A percentile compares a stretch with the other conserved stretches of the same genome.
Evolutionary conservation across 2,329 filamentous ascomycete genomes (phyloP).

Genomic region (Hymenotorrendiella dingleyae): DNA sequence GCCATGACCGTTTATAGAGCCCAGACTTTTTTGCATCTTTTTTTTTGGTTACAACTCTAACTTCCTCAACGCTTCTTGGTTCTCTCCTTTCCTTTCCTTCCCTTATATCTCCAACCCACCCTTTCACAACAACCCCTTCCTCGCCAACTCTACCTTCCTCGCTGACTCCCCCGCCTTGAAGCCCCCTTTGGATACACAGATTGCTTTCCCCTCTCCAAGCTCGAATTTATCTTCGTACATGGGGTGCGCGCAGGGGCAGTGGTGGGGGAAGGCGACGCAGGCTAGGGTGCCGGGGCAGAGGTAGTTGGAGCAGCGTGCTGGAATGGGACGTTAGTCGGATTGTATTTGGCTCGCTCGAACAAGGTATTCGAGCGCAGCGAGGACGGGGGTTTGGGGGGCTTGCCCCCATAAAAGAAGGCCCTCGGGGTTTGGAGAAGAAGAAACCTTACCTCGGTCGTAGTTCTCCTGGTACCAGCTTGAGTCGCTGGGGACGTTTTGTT

Average conservation of each 20-base stretch:
- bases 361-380: too few species aligned
- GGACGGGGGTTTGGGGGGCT: too few species aligned
- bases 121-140: constrained; percentile 65
- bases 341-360: too few species aligned
- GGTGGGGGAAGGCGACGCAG: constrained; percentile 93
- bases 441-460: constrained; percentile 56
- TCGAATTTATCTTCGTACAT: constrained; percentile 73
- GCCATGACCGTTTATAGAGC: too few species aligned
- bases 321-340: too few species aligned
- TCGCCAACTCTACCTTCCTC: constrained; percentile 71
- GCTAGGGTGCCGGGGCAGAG: constrained; percentile 91
- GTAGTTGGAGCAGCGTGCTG: constrained; percentile 86
- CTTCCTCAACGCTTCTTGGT: not conserved
- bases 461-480: constrained; percentile 69
- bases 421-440: too few species aligned
- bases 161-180: constrained; percentile 66
- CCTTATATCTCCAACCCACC: not conserved
- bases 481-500: constrained; percentile 80
- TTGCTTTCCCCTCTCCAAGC: constrained; percentile 61
- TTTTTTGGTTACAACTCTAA: too few species aligned
- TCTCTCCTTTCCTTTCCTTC: not conserved
- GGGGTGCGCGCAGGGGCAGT: constrained; percentile 88
- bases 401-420: too few species aligned
- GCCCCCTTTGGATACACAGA: constrained; percentile 71
- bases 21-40: too few species aligned